A percentile compares a stretch with the other conserved stretches of the same genome.
Evolutionary conservation across 2,329 filamentous ascomycete genomes (phyloP).

Genomic region (Ophiostoma pallidulum): DNA sequence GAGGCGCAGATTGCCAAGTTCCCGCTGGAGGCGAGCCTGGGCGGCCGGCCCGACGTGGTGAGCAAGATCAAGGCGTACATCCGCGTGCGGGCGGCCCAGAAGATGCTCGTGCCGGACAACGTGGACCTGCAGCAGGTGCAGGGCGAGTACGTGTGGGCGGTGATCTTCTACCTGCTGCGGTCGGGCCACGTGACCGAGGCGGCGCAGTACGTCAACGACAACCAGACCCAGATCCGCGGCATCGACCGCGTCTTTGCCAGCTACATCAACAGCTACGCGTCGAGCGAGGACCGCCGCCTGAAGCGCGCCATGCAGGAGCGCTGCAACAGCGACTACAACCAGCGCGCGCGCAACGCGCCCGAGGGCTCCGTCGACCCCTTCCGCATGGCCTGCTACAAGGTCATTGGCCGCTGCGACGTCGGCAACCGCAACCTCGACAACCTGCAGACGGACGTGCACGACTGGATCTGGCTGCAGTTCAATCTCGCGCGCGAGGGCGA

Average conservation of each 20-base stretch:
- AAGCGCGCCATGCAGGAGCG: conserved; percentile 72
- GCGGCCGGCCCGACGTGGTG: conserved; percentile 76
- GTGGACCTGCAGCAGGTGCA: conserved; percentile 70
- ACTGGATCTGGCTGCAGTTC: conserved; percentile 66
- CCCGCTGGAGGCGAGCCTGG: conserved; percentile 78
- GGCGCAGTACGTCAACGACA: conserved; percentile 72
- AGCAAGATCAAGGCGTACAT: conserved; percentile 93
- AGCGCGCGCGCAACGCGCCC: conserved; percentile 72
- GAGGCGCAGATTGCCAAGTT: conserved; percentile 72
- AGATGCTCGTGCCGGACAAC: conserved; percentile 75
- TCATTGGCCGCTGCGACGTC: conserved; percentile 72
- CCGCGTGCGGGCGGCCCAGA: conserved; percentile 66
- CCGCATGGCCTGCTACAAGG: conserved; percentile 95
- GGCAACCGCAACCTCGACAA: conserved; percentile 54
- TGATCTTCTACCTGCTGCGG: conserved; percentile 85
- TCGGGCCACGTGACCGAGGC: conserved; percentile 79
- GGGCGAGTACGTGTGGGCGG: conserved; percentile 83
- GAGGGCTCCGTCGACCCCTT: conserved; percentile 89
- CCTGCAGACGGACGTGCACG: conserved; percentile 55
- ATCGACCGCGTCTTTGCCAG: conserved; percentile 83
- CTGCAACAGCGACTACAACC: conserved; percentile 82
- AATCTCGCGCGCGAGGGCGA: conserved; percentile 59
- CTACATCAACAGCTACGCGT: conserved; percentile 78
- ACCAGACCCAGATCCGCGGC: conserved; percentile 72
- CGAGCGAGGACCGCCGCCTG: conserved; percentile 65